phyloP scores from a whole-genome alignment of 495 filamentous ascomycete species.

The Hyaloscypha hepaticicola region DNA sequence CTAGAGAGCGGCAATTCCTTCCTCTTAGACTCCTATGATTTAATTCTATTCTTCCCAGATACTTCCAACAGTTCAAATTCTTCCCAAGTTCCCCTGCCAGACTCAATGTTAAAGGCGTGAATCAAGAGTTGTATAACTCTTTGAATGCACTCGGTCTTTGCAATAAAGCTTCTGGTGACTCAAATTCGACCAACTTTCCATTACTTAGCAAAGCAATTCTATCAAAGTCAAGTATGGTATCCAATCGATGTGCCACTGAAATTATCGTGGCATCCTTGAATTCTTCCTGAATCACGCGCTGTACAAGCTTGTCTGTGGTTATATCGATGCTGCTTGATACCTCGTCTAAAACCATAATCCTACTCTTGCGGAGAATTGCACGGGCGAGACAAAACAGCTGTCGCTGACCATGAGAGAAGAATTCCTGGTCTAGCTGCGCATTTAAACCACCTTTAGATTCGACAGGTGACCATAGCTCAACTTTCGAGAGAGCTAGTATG shows the following conservation, averaged over 20 bases:
- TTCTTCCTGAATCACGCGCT: slow-evolving; percentile 54
- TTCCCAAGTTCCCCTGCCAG: no score
- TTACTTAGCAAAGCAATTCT: slow-evolving; percentile 42
- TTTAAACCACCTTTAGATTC: slow-evolving; percentile 39
- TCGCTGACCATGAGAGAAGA: slow-evolving; percentile 59
- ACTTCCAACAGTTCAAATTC: no score
- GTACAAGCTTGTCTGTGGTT: slow-evolving; percentile 57
- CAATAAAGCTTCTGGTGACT: slow-evolving; percentile 45
- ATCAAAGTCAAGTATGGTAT: slow-evolving; percentile 45
- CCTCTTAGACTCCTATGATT: no score
- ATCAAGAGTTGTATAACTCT: no score
- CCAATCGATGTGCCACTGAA: slow-evolving; percentile 52
- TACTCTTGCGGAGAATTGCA: slow-evolving; percentile 47
- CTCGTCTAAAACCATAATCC: slow-evolving; percentile 37
- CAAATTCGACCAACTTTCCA: slow-evolving; percentile 48
- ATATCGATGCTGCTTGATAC: slow-evolving; percentile 47
- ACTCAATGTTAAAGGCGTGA: no score
- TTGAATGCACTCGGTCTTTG: no score
- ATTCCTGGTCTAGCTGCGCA: slow-evolving; percentile 47
- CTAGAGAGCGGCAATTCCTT: no score
- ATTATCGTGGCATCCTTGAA: slow-evolving; percentile 56
- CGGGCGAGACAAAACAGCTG: slow-evolving; percentile 64
- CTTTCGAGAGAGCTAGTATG: slow-evolving; percentile 24
- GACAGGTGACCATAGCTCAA: slow-evolving; percentile 29
- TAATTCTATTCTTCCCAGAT: no score